These are phyloP conservation scores for Rubus parviflorus DNA, from an alignment of 306 rosid genomes.

Conservation along the genomic window DNA sequence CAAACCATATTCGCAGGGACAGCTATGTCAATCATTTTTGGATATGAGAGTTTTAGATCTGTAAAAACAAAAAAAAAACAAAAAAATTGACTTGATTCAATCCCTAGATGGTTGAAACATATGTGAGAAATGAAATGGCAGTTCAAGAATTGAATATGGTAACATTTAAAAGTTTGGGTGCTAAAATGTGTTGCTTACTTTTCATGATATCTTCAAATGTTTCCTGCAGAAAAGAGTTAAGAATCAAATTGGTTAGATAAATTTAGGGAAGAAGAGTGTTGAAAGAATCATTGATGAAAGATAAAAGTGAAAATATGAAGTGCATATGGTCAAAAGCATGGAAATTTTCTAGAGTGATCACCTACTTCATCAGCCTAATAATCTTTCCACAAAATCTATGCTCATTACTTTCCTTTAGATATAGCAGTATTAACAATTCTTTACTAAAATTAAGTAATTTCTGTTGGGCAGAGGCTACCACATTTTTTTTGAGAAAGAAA, in stretches of 20 bases:
- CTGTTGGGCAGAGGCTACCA: neutral
- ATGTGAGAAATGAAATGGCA: neutral
- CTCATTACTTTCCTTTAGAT: neutral
- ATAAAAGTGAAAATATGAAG: neutral
- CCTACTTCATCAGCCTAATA: neutral
- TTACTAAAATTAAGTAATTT: neutral
- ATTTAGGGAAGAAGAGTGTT: neutral
- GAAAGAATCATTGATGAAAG: neutral
- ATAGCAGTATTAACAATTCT: neutral
- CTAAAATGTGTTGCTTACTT: conserved; percentile 56
- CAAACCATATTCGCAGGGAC: conserved; percentile 89
- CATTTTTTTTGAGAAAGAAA: no score
- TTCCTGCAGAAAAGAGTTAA: conserved; percentile 59
- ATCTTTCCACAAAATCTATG: neutral
- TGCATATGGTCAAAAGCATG: neutral
- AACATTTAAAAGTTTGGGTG: neutral
- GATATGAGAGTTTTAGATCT: conserved; percentile 89
- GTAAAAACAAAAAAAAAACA: conserved; percentile 23
- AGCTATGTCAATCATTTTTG: conserved; percentile 89
- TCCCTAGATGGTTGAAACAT: neutral
- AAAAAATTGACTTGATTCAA: conserved; percentile 5
- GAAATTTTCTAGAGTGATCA: neutral
- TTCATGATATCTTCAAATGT: conserved; percentile 75
- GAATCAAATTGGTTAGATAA: neutral
- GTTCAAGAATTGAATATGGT: neutral